Conservation (phyloP, 1,139 yeast genomes). For the Nakaseomyces sp. region DNA sequence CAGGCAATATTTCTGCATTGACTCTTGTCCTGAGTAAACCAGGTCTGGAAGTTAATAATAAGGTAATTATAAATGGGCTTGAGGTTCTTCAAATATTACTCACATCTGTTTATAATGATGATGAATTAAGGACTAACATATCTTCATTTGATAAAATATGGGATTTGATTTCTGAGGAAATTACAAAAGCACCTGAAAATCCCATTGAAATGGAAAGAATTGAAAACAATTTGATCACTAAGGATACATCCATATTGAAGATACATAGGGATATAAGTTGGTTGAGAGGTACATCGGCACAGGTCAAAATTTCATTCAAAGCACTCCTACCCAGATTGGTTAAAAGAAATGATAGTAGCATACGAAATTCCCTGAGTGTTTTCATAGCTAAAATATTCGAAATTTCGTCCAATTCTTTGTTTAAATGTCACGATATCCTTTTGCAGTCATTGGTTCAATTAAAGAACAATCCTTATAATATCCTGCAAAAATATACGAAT, state of each 20-base stretch:
- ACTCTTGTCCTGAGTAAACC: constrained; percentile 38
- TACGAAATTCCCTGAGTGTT: constrained; percentile 18
- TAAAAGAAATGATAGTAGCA: constrained; percentile 17
- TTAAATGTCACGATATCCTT: constrained; percentile 14
- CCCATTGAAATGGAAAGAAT: neutral
- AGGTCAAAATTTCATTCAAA: constrained; percentile 36
- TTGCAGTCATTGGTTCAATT: constrained; percentile 10
- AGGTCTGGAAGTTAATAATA: constrained; percentile 35
- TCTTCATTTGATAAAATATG: neutral
- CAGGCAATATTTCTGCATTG: constrained; percentile 47
- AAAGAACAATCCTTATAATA: neutral
- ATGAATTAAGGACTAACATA: constrained; percentile 22
- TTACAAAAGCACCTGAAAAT: neutral
- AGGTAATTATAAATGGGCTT: constrained; percentile 34
- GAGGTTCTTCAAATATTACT: constrained; percentile 32
- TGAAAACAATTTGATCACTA: constrained; percentile 8
- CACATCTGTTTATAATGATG: constrained; percentile 36
- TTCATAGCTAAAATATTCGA: constrained; percentile 29
- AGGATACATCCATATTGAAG: neutral
- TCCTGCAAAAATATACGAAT: neutral
- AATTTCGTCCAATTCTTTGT: constrained; percentile 13
- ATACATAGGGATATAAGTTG: constrained; percentile 47
- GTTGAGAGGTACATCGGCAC: constrained; percentile 57
- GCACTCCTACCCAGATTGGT: constrained; percentile 35
- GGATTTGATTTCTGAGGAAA: neutral